Evolutionary conservation across 2,329 filamentous ascomycete genomes (phyloP).

Genomic region (Endocalyx cinctus): DNA sequence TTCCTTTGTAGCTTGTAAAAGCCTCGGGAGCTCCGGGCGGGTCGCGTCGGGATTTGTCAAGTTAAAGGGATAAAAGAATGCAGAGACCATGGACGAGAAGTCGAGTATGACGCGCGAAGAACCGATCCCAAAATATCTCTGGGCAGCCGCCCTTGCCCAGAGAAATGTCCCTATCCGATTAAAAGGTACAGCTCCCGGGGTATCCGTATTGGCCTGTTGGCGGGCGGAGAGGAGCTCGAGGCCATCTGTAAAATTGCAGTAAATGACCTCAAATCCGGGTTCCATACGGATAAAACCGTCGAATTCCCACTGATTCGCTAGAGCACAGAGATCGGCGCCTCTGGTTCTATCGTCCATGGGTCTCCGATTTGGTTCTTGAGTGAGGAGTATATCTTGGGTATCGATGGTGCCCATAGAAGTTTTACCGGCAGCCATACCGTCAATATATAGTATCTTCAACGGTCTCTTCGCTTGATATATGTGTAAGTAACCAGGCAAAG

Average conservation of each 20-base stretch:
- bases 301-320: slow-evolving; percentile 1
- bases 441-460: slow-evolving; percentile 61
- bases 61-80: slow-evolving; percentile 47
- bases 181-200: slow-evolving; percentile 10
- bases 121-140: slow-evolving; percentile 43
- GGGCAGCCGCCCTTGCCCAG: slow-evolving; percentile 35
- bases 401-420: slow-evolving; percentile 62
- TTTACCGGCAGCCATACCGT: slow-evolving; percentile 67
- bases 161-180: slow-evolving; percentile 25
- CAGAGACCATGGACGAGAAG: slow-evolving; percentile 48
- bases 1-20: slow-evolving; percentile 21
- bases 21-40: slow-evolving; percentile 29
- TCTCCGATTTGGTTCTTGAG: slow-evolving; percentile 28
- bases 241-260: slow-evolving; percentile 39
- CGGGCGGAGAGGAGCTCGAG: slow-evolving; percentile 32
- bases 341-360: slow-evolving; percentile 44
- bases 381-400: slow-evolving; percentile 59
- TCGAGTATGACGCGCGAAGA: slow-evolving; percentile 38
- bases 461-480: slow-evolving; percentile 56
- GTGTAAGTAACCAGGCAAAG: slow-evolving; percentile 57
- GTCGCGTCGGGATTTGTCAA: slow-evolving; percentile 36
- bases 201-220: slow-evolving; percentile 21
- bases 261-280: slow-evolving; percentile 6
- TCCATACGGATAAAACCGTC: slow-evolving; percentile 6
- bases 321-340: slow-evolving; percentile 35